Conservation (phyloP, 2,329 filamentous ascomycete species). For the Penicillium digitatum region DNA sequence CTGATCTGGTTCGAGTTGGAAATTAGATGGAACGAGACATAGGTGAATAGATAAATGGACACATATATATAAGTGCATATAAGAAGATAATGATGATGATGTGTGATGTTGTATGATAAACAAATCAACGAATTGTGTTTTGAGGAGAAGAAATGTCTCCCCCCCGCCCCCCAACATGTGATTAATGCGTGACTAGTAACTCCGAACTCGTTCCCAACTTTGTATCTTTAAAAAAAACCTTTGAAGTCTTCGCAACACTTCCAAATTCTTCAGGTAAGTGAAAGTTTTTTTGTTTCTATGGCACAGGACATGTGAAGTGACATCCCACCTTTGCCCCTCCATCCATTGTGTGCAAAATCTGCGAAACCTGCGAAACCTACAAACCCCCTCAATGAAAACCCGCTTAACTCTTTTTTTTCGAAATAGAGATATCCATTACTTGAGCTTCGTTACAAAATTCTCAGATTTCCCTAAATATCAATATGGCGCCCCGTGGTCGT, state of each 20-base stretch:
- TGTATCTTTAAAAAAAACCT: neutral
- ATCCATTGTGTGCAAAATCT: constrained; percentile 10
- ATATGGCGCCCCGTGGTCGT: constrained; percentile 60
- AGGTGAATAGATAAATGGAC: too few relatives aligned
- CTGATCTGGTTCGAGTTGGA: constrained; percentile 35
- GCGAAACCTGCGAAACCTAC: neutral
- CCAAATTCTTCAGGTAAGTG: neutral
- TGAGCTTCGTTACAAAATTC: neutral
- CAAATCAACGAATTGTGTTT: constrained; percentile 2
- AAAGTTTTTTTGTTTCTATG: neutral
- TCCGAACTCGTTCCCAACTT: neutral
- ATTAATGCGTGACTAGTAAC: constrained; percentile 23
- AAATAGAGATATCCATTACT: neutral
- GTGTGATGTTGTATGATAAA: too few relatives aligned
- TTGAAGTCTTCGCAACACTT: neutral
- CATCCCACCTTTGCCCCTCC: constrained; percentile 20
- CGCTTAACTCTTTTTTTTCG: neutral
- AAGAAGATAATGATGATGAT: neutral
- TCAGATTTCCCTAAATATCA: constrained; percentile 3
- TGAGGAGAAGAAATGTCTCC: neutral
- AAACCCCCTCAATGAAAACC: neutral
- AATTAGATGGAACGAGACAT: too few relatives aligned
- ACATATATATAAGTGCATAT: neutral
- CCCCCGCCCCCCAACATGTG: too few relatives aligned
- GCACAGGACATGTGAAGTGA: neutral